phyloP scores from a whole-genome alignment of 1,139 yeast species.

The Saccharomyces hybrid region DNA sequence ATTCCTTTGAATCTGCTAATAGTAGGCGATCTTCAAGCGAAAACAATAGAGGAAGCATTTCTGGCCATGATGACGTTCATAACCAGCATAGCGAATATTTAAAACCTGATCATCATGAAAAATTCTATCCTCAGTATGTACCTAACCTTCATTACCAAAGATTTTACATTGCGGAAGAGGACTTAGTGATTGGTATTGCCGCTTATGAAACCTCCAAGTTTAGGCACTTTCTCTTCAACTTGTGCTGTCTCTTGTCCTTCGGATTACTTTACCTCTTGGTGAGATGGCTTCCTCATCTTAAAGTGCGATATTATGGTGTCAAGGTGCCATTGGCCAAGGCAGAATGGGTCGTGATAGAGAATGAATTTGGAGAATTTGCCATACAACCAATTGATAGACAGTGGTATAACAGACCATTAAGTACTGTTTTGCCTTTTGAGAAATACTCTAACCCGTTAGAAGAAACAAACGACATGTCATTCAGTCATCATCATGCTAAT shows the following conservation, averaged over 20 bases:
- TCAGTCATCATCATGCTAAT: slow-evolving; percentile 23
- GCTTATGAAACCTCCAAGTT: slow-evolving; percentile 58
- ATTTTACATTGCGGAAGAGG: slow-evolving; percentile 91
- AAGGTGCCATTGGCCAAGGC: slow-evolving; percentile 67
- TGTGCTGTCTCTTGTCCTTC: slow-evolving; percentile 48
- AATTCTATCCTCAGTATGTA: slow-evolving; percentile 38
- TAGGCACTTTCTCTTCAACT: slow-evolving; percentile 43
- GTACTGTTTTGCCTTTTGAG: slow-evolving; percentile 47
- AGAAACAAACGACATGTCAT: slow-evolving; percentile 6
- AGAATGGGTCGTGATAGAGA: slow-evolving; percentile 91
- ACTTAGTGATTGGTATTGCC: slow-evolving; percentile 85
- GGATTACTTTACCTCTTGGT: slow-evolving; percentile 68
- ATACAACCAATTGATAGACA: slow-evolving; percentile 48
- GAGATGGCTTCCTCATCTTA: slow-evolving; percentile 79
- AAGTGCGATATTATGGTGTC: slow-evolving; percentile 60
- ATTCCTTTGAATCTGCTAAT: slow-evolving; percentile 9
- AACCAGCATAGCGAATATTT: slow-evolving; percentile 27
- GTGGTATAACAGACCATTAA: slow-evolving; percentile 63
- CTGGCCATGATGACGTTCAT: slow-evolving; percentile 21
- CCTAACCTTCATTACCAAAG: slow-evolving; percentile 55
- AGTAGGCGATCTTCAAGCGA: slow-evolving; percentile 14
- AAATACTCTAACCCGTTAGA: slow-evolving; percentile 12
- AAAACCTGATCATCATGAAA: slow-evolving; percentile 35
- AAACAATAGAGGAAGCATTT: slow-evolving; percentile 19
- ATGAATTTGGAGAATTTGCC: slow-evolving; percentile 80